Evolutionary conservation across 148 eudicot species (phyloP).

Genomic region (Arctostaphylos glauca): DNA sequence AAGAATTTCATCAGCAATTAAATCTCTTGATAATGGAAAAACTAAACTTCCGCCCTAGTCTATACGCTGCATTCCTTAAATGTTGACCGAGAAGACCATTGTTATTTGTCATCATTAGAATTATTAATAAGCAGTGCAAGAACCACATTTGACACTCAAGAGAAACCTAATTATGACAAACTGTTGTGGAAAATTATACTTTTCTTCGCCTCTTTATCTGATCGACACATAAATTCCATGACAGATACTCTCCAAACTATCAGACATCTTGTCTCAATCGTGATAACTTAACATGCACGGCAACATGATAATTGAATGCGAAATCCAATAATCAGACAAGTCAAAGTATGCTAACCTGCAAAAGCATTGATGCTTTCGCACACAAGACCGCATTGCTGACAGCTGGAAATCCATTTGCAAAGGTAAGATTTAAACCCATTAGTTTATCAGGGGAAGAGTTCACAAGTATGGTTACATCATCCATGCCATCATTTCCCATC

Average conservation of each 20-base stretch:
- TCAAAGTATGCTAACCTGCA: conserved; percentile 48
- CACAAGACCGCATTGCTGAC: conserved; percentile 67
- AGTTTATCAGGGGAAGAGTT: conserved; percentile 78
- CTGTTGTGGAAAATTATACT: no score
- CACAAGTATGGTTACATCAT: conserved; percentile 75
- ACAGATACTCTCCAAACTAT: not conserved
- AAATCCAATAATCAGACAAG: not conserved
- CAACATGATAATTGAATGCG: not conserved
- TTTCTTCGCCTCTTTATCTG: not conserved
- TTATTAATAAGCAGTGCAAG: not conserved
- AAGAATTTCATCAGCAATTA: not conserved
- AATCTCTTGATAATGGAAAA: no score
- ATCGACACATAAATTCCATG: not conserved
- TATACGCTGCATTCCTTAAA: not conserved
- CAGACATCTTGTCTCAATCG: not conserved
- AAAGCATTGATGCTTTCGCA: conserved; percentile 88
- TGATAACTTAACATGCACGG: not conserved
- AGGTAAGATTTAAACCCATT: conserved; percentile 65
- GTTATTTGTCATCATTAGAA: no score
- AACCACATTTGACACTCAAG: not conserved
- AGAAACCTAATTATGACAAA: not conserved
- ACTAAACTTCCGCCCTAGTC: not conserved
- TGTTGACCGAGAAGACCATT: not conserved
- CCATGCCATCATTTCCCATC: conserved; percentile 74
- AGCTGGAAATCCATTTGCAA: conserved; percentile 66